Evolutionary conservation across 768 basidiomycete species (phyloP).

Genomic region (Trametes elegans): DNA sequence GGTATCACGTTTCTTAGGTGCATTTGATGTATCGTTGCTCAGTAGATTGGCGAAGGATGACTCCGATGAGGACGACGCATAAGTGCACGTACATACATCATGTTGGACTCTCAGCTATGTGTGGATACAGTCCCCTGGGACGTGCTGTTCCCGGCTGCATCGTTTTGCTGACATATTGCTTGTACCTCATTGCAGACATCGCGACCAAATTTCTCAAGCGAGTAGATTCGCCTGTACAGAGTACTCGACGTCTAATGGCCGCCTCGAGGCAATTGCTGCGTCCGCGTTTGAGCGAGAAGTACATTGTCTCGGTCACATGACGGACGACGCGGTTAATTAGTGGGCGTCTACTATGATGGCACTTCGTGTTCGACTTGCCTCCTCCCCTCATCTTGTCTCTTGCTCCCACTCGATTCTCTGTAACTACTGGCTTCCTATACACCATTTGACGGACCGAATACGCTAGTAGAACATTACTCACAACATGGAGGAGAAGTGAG

Average conservation of each 20-base stretch:
- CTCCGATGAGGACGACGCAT: constrained; percentile 22
- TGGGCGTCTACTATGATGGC: constrained; percentile 11
- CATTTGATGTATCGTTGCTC: constrained; percentile 27
- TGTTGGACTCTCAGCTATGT: too few relatives aligned
- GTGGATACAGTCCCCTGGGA: too few relatives aligned
- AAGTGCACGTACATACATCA: background rate
- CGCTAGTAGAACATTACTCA: background rate
- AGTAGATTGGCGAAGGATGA: constrained; percentile 23
- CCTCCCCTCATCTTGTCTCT: constrained; percentile 1
- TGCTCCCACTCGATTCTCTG: background rate
- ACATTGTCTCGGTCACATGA: constrained; percentile 15
- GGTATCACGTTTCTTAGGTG: constrained; percentile 17
- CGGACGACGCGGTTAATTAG: constrained; percentile 7
- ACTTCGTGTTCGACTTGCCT: constrained; percentile 7
- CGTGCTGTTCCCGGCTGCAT: background rate
- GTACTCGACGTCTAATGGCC: background rate
- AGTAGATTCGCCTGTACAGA: background rate
- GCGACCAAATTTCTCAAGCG: too few relatives aligned
- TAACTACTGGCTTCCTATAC: background rate
- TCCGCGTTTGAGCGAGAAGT: background rate
- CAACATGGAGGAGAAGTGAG: constrained; percentile 16
- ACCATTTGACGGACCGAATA: background rate
- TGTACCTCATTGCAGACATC: too few relatives aligned
- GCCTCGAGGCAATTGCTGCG: background rate
- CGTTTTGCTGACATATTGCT: too few relatives aligned